Evolutionary conservation across 2,329 filamentous ascomycete species (phyloP).

Genomic region (Arthrobotrys megalospora): DNA sequence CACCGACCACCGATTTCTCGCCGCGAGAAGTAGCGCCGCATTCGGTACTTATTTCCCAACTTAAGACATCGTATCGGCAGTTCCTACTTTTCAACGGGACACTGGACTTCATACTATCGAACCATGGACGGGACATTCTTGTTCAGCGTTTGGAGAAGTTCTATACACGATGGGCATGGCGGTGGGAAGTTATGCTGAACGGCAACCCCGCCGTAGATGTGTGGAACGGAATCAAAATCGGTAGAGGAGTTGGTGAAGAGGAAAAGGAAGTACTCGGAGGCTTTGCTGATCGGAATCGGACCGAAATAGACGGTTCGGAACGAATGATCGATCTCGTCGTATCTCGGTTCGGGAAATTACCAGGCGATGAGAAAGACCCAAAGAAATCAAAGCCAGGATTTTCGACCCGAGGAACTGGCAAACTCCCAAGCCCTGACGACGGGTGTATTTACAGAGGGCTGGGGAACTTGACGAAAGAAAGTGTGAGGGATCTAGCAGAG

Average conservation of each 20-base stretch:
- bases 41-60: slow-evolving; percentile 81
- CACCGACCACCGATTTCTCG: slow-evolving; percentile 80
- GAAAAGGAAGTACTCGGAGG: slow-evolving; percentile 94
- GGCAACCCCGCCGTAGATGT: slow-evolving; percentile 87
- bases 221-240: slow-evolving; percentile 87
- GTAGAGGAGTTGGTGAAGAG: slow-evolving; percentile 95
- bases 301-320: slow-evolving; percentile 62
- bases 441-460: slow-evolving; percentile 64
- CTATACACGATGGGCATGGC: slow-evolving; percentile 79
- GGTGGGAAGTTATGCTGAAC: slow-evolving; percentile 90
- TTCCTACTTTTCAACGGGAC: slow-evolving; percentile 91
- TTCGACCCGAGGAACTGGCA: slow-evolving; percentile 54
- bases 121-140: slow-evolving; percentile 79
- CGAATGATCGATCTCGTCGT: slow-evolving; percentile 86
- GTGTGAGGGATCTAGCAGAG: slow-evolving; percentile 54
- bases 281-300: slow-evolving; percentile 77
- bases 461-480: slow-evolving; percentile 60
- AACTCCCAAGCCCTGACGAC: slow-evolving; percentile 61
- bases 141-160: slow-evolving; percentile 81
- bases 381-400: slow-evolving; percentile 64
- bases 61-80: slow-evolving; percentile 83
- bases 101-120: slow-evolving; percentile 73
- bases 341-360: slow-evolving; percentile 80
- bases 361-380: slow-evolving; percentile 61
- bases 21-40: slow-evolving; percentile 90